phyloP scores from a whole-genome alignment of 441 rosid species.

The Bruguiera hainesii region DNA sequence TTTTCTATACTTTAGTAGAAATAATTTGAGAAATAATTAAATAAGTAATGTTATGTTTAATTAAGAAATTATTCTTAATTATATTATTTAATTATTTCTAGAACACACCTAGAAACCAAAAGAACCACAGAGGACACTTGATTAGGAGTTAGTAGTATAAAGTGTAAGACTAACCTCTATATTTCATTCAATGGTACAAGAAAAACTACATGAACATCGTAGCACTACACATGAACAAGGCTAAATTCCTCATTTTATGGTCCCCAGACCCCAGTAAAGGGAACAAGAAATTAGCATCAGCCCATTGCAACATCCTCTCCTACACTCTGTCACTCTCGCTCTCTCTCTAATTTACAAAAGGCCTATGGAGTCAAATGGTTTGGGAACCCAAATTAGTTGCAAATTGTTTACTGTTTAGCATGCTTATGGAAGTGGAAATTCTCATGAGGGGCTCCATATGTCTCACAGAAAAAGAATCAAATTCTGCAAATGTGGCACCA shows the following conservation, averaged over 20 bases:
- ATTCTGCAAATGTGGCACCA: neutral
- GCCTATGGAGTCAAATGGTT: constrained; percentile 7
- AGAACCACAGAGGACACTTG: too few species aligned
- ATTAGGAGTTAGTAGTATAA: too few species aligned
- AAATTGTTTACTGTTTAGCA: constrained; percentile 17
- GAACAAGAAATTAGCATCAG: constrained; percentile 21
- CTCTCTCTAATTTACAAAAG: constrained; percentile 4
- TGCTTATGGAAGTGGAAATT: neutral
- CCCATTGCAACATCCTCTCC: constrained; percentile 15
- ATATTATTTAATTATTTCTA: too few species aligned
- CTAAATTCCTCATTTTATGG: constrained; percentile 11
- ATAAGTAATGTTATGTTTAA: too few species aligned
- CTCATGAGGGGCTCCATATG: constrained; percentile 17
- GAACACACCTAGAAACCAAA: too few species aligned
- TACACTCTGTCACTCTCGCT: constrained; percentile 9
- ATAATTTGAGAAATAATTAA: too few species aligned
- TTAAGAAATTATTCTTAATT: too few species aligned
- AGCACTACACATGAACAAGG: neutral
- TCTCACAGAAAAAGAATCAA: constrained; percentile 24
- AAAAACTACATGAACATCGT: constrained; percentile 13
- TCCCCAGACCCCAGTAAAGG: constrained; percentile 14
- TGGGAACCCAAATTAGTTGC: constrained; percentile 18
- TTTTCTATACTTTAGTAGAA: too few species aligned
- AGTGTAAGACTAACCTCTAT: neutral
- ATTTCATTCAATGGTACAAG: constrained; percentile 21